A percentile compares a stretch with the other conserved stretches of the same genome.
Conservation (phyloP, 176 grass and related monocot species). For the Carex parvula region DNA sequence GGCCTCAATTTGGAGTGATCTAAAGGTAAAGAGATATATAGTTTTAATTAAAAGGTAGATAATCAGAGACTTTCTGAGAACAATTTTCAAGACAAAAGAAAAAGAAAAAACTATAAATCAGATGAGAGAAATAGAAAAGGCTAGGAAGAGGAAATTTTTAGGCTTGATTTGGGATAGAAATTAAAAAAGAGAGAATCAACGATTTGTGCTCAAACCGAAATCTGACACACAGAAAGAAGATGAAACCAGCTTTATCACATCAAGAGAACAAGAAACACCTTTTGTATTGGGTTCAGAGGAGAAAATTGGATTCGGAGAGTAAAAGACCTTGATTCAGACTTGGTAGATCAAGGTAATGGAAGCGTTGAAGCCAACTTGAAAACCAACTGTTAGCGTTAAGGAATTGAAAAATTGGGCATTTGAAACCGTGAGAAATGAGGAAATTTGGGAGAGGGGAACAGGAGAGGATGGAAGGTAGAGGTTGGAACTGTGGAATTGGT, state of each 20-base stretch:
- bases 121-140: conserved; percentile 1
- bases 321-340: conserved; percentile 11
- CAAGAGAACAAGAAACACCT: conserved; percentile 4
- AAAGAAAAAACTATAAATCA: neutral
- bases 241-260: conserved; percentile 2
- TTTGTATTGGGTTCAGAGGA: conserved; percentile 17
- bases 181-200: neutral
- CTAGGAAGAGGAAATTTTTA: conserved; percentile 14
- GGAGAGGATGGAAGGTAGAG: conserved; percentile 18
- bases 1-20: neutral
- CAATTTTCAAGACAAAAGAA: neutral
- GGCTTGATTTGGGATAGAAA: conserved; percentile 1
- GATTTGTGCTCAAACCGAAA: conserved; percentile 17
- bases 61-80: conserved; percentile 11
- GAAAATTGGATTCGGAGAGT: conserved; percentile 13
- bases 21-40: neutral
- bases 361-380: neutral
- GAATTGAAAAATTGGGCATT: conserved; percentile 9
- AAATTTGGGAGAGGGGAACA: conserved; percentile 6
- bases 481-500: conserved; percentile 26
- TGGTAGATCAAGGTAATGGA: conserved; percentile 23
- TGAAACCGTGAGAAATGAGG: conserved; percentile 24
- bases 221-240: neutral
- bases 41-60: neutral
- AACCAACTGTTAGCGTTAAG: conserved; percentile 7